Evolutionary conservation across 768 basidiomycete species (phyloP).

Genomic region (Pleurotus eryngii): DNA sequence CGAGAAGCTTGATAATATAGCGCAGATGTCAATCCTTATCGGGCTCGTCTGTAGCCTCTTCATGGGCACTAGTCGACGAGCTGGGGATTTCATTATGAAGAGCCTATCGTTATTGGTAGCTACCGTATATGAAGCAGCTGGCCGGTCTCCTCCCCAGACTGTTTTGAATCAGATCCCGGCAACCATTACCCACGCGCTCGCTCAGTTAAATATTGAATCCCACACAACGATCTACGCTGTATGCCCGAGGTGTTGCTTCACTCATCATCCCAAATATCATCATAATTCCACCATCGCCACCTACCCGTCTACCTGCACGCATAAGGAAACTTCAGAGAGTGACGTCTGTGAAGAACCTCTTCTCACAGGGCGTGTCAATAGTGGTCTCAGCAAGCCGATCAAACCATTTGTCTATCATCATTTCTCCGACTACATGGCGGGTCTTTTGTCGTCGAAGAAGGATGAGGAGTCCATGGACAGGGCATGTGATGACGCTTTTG

Average conservation of each 20-base stretch:
- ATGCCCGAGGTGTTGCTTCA: not conserved
- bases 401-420: slow-evolving; percentile 13
- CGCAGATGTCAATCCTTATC: slow-evolving; percentile 8
- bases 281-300: too few species aligned
- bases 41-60: slow-evolving; percentile 7
- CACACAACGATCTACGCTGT: slow-evolving; percentile 5
- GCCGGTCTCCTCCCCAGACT: not conserved
- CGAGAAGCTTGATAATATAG: not conserved
- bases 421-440: slow-evolving; percentile 11
- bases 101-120: not conserved
- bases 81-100: slow-evolving; percentile 8
- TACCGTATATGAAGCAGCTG: not conserved
- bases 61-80: not conserved
- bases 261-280: too few species aligned
- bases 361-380: too few species aligned
- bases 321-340: too few species aligned
- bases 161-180: not conserved
- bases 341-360: too few species aligned
- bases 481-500: slow-evolving; percentile 9
- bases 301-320: too few species aligned
- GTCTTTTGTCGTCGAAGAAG: slow-evolving; percentile 4
- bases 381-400: slow-evolving; percentile 1
- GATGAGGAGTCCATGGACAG: slow-evolving; percentile 11
- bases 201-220: slow-evolving; percentile 6
- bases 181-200: slow-evolving; percentile 1